Base-by-base conservation (phyloP, 2,329 filamentous ascomycete species). In the Fusarium sp. region DNA sequence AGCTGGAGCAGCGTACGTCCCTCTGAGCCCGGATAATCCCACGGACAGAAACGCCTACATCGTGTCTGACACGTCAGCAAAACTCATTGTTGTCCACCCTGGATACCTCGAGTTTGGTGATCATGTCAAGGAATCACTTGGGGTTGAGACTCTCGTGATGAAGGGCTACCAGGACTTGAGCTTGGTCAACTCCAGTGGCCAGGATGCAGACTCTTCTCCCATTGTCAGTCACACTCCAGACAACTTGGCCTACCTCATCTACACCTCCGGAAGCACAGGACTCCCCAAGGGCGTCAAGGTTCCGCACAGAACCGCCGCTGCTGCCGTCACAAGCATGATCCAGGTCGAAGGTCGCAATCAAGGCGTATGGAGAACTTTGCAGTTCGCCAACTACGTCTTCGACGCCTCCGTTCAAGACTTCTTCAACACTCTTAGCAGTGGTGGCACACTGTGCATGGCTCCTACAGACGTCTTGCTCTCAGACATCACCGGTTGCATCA, bases 11-110 rank as follows among this genome's bases (percentile, higher is more conserved):
- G 69, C 73, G 2, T 75, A 73, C 10, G 57, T 75, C 3, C 72
- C 74, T 20, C 45, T 76, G 12, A 75, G 71, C 35, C 70, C 71
- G 5, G 70, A 74, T 1, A 76, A 75, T 15, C 71, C 69, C 4
- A 27, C 15, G 0, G 60, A 70, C 7, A 71, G 74, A 8, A 75
- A 75, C 37, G 46, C 52, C 0, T 73, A 70, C 46, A 73, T 76
- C 11, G 65, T 71, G 15, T 41, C 61, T 26, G 74, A 76, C 27
- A 60, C 64, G 0, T 33, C 33, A 0, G 69, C 73, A 3, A 69
- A 52, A 23, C 45, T 73, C 7, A 27, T 69, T 11, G 56, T 75
- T 27, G 23, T 61, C 26, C 57, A 56, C 6, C 42, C 57, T 10
- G 4, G 27, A 17, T 23, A 61, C 7, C 3, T 2, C 0, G 57